Percentiles rank a stretch among this genome's conserved stretches.
Evolutionary conservation across 179 eudicot genomes (phyloP).

Genomic region (Corrigiola litoralis): DNA sequence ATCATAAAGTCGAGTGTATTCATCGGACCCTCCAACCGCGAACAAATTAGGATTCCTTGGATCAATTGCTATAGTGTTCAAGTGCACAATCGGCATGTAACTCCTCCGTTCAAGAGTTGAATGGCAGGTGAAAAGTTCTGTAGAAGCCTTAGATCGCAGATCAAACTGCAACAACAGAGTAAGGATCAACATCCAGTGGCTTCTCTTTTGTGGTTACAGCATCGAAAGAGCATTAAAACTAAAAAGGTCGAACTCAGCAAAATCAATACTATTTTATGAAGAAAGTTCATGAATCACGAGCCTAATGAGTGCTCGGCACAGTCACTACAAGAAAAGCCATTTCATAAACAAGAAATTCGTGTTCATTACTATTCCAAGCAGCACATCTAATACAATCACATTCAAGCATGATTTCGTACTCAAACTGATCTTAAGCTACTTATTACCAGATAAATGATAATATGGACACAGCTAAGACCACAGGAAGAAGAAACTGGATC

Average conservation of each 20-base stretch:
- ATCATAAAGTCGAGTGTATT: slow-evolving; percentile 79
- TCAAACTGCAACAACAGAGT: slow-evolving; percentile 60
- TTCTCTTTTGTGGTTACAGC: neutral
- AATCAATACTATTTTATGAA: no score
- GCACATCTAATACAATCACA: neutral
- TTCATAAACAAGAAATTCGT: neutral
- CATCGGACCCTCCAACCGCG: slow-evolving; percentile 85
- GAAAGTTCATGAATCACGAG: no score
- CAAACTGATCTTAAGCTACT: no score
- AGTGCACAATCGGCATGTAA: slow-evolving; percentile 31
- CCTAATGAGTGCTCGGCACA: neutral
- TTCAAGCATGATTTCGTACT: neutral
- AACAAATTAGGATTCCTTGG: slow-evolving; percentile 81
- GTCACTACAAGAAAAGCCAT: neutral
- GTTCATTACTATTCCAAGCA: neutral
- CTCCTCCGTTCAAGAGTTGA: slow-evolving; percentile 30
- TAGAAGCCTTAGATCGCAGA: slow-evolving; percentile 68
- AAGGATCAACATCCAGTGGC: slow-evolving; percentile 3
- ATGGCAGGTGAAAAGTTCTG: slow-evolving; percentile 73
- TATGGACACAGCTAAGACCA: no score
- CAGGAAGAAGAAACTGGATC: neutral
- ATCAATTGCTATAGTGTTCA: slow-evolving; percentile 80
- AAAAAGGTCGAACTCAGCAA: neutral
- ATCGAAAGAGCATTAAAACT: neutral
- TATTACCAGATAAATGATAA: no score